Evolutionary conservation across 2,329 filamentous ascomycete species (phyloP).

Genomic region (Epichloe coenophiala): DNA sequence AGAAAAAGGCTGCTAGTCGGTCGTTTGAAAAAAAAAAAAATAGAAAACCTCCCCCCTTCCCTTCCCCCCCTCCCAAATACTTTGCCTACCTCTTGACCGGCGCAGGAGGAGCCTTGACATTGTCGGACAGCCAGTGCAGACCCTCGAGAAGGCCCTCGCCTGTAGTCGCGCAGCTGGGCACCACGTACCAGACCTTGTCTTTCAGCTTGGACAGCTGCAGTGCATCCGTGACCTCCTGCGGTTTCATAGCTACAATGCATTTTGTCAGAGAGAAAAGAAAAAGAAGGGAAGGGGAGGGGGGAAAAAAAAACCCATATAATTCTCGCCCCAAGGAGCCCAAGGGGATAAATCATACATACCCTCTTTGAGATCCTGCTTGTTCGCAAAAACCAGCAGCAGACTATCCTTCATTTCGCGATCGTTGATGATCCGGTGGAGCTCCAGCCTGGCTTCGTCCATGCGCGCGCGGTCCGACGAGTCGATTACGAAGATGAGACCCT

Average conservation of each 20-base stretch:
- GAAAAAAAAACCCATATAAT: no score
- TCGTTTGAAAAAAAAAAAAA: background rate
- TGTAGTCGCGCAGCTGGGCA: constrained; percentile 69
- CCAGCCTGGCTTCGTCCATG: constrained; percentile 84
- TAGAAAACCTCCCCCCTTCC: no score
- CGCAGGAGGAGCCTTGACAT: constrained; percentile 54
- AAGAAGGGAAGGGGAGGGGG: no score
- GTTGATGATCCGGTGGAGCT: constrained; percentile 94
- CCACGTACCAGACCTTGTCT: constrained; percentile 76
- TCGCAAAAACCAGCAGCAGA: constrained; percentile 87
- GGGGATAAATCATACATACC: constrained; percentile 31
- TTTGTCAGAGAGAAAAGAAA: no score
- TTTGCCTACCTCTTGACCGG: constrained; percentile 37
- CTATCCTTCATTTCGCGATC: constrained; percentile 97
- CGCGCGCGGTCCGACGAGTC: constrained; percentile 86
- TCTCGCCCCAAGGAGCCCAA: no score
- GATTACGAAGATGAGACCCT: constrained; percentile 97
- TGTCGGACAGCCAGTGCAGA: constrained; percentile 72
- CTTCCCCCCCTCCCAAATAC: no score
- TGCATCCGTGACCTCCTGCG: constrained; percentile 64
- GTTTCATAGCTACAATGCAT: constrained; percentile 51
- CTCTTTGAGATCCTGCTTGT: constrained; percentile 91
- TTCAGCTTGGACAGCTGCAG: constrained; percentile 66
- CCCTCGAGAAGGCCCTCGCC: constrained; percentile 73
- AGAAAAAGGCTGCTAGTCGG: no score